Conservation (phyloP, 805 yeast species). For the Wickerhamomyces sydowiorum region DNA sequence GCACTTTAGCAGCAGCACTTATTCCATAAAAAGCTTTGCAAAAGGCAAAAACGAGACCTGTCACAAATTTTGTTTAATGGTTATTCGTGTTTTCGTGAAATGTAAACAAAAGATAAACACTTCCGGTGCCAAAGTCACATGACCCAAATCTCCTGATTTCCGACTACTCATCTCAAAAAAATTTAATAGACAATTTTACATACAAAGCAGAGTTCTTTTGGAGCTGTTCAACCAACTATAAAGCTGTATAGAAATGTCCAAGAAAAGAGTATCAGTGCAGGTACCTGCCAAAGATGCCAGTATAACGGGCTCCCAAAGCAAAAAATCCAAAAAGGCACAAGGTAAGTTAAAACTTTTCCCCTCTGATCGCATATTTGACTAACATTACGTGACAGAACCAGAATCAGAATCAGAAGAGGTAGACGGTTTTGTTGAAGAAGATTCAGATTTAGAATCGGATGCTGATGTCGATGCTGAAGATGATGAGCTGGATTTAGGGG, state of each 20-base stretch:
- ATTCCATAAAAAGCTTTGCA: neutral
- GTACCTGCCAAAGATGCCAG: constrained; percentile 6
- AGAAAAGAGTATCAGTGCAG: constrained; percentile 14
- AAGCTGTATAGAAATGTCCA: constrained; percentile 16
- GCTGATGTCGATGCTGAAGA: constrained; percentile 10
- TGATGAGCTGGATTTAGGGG: constrained; percentile 11
- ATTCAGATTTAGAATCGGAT: constrained; percentile 2
- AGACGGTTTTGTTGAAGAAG: constrained; percentile 5
- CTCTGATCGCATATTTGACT: neutral
- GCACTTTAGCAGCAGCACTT: no score
- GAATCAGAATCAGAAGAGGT: constrained; percentile 7
- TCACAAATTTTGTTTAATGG: no score
- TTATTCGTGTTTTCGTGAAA: neutral
- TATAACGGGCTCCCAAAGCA: neutral
- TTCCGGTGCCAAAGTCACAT: no score
- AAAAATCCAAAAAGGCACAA: neutral
- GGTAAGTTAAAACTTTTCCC: neutral
- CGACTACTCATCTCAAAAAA: neutral
- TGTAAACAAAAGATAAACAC: neutral
- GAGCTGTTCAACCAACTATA: neutral
- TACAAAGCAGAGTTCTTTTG: neutral
- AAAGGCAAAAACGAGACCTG: no score
- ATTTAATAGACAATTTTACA: neutral
- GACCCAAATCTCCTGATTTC: neutral
- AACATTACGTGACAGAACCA: neutral